Percentiles rank a stretch among this genome's conserved stretches.
Evolutionary conservation across 805 yeast genomes (phyloP).

Genomic region (Monosporozyma solicola): DNA sequence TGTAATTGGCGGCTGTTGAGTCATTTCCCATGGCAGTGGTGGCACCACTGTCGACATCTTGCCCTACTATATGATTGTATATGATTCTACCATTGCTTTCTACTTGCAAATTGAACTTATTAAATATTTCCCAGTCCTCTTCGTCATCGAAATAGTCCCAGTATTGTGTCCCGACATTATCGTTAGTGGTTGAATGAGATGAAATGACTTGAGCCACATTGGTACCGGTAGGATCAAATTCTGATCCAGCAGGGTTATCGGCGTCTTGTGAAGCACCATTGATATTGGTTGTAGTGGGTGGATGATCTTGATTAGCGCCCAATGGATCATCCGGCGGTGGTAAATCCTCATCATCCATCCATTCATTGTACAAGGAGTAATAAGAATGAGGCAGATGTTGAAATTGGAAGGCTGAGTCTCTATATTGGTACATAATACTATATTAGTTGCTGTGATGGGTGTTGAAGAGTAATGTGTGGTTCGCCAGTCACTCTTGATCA

Average conservation of each 20-base stretch:
- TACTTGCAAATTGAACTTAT: conserved; percentile 10
- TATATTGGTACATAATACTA: neutral
- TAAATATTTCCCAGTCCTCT: conserved; percentile 25
- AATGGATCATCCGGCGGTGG: conserved; percentile 20
- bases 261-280: neutral
- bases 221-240: neutral
- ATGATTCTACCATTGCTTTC: conserved; percentile 19
- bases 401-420: conserved; percentile 25
- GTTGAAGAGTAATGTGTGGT: too few relatives aligned
- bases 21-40: neutral
- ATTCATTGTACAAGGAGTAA: conserved; percentile 22
- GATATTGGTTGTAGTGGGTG: neutral
- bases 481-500: too few relatives aligned
- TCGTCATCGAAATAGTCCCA: conserved; percentile 29
- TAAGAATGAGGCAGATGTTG: conserved; percentile 18
- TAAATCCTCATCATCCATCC: conserved; percentile 23
- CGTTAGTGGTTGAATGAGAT: neutral
- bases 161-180: conserved; percentile 9
- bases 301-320: neutral
- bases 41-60: neutral
- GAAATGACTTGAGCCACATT: neutral
- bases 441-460: neutral
- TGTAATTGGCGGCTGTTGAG: too few relatives aligned
- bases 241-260: neutral
- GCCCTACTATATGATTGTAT: neutral